Evolutionary conservation across 2,329 filamentous ascomycete genomes (phyloP).

Genomic region (Cercospora citrullina): DNA sequence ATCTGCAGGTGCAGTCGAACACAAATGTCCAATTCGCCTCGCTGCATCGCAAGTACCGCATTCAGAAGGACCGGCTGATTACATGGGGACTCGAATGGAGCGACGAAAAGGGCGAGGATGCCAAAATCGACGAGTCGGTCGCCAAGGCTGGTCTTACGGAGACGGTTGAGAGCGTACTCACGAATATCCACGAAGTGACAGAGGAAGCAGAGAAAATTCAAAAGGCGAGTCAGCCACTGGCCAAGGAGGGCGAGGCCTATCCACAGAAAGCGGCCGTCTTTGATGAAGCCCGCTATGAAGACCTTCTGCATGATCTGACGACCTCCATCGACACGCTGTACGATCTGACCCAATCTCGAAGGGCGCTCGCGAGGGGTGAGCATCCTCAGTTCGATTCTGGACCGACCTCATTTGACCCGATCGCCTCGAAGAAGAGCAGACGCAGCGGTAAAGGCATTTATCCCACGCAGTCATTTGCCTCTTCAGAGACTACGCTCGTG

Average conservation of each 20-base stretch:
- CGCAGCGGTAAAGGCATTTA: conserved; percentile 18
- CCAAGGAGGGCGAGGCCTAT: conserved; percentile 37
- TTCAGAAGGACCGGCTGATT: conserved; percentile 76
- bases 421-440: conserved; percentile 18
- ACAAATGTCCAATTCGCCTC: conserved; percentile 67
- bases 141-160: conserved; percentile 70
- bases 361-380: conserved; percentile 43
- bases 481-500: conserved; percentile 47
- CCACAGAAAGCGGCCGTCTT: conserved; percentile 50
- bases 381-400: conserved; percentile 37
- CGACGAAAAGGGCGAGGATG: conserved; percentile 64
- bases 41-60: conserved; percentile 73
- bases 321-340: conserved; percentile 78
- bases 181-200: conserved; percentile 76
- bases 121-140: conserved; percentile 71
- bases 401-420: not conserved
- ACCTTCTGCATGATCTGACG: conserved; percentile 71
- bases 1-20: conserved; percentile 59
- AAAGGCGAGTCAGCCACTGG: conserved; percentile 40
- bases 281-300: conserved; percentile 71
- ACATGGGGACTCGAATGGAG: conserved; percentile 83
- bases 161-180: conserved; percentile 75
- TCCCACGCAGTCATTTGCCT: conserved; percentile 35
- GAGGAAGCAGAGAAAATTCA: conserved; percentile 74
- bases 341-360: conserved; percentile 68